phyloP scores from a whole-genome alignment of 768 basidiomycete genomes.

The Auriscalpium vulgare region DNA sequence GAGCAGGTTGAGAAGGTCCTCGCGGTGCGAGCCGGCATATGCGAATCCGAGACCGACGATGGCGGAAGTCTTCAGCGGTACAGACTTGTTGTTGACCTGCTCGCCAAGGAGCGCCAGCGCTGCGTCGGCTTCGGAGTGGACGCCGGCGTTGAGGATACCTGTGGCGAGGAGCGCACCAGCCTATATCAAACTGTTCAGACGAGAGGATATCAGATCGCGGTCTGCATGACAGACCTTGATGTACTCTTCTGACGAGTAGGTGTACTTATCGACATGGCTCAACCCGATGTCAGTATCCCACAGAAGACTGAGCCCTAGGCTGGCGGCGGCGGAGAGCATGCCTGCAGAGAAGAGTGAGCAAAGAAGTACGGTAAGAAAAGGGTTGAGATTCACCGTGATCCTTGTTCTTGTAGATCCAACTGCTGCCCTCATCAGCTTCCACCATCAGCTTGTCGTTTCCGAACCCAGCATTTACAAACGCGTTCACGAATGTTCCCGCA shows the following conservation, averaged over 20 bases:
- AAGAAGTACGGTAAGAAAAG: too few relatives aligned
- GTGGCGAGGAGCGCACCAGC: constrained; percentile 93
- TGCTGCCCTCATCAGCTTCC: constrained; percentile 89
- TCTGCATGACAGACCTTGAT: constrained; percentile 58
- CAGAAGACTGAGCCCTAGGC: constrained; percentile 83
- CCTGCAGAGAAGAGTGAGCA: constrained; percentile 33
- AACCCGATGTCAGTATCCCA: constrained; percentile 97
- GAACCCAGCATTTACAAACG: constrained; percentile 97
- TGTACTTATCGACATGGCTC: constrained; percentile 94
- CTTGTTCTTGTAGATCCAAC: constrained; percentile 99
- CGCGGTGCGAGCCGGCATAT: constrained; percentile 88
- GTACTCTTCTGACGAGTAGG: constrained; percentile 91
- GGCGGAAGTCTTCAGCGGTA: constrained; percentile 76
- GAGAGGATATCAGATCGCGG: not conserved
- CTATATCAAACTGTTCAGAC: constrained; percentile 21
- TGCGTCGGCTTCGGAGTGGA: constrained; percentile 89
- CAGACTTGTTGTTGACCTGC: constrained; percentile 80
- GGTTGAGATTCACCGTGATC: constrained; percentile 63
- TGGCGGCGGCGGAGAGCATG: constrained; percentile 96
- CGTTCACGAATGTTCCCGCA: constrained; percentile 96
- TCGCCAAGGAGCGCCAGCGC: constrained; percentile 87
- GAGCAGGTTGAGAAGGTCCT: constrained; percentile 73
- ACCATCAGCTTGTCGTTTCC: constrained; percentile 99
- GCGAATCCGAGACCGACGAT: constrained; percentile 92
- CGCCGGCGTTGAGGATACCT: constrained; percentile 82